A percentile compares a stretch with the other conserved stretches of the same genome.
phyloP scores from a whole-genome alignment of 208 protist genomes.

The Acanthamoeba royreba region DNA sequence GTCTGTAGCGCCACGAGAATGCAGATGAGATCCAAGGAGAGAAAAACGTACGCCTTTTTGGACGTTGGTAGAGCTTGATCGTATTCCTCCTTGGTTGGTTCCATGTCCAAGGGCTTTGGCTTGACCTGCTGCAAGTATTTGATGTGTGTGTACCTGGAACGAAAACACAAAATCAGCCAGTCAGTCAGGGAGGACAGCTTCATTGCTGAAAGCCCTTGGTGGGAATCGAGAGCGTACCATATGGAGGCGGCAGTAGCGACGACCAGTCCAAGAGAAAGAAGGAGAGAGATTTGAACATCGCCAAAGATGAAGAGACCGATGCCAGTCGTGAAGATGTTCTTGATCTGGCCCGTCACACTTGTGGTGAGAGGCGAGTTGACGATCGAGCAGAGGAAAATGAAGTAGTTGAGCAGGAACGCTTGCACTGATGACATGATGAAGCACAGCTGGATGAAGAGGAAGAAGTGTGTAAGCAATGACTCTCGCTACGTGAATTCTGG shows the following conservation, averaged over 20 bases:
- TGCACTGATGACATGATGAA: slow-evolving; percentile 69
- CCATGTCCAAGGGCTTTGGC: background rate
- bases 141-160: background rate
- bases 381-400: slow-evolving; percentile 81
- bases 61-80: background rate
- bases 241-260: slow-evolving; percentile 69
- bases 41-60: background rate
- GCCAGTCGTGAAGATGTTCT: slow-evolving; percentile 77
- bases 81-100: background rate
- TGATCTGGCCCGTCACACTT: slow-evolving; percentile 79
- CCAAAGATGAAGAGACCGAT: slow-evolving; percentile 75
- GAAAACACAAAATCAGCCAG: background rate
- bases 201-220: background rate
- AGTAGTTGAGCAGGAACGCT: slow-evolving; percentile 82
- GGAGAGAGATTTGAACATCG: slow-evolving; percentile 54
- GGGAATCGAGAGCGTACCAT: slow-evolving; percentile 51
- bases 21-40: background rate
- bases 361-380: slow-evolving; percentile 84
- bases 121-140: background rate
- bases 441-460: slow-evolving; percentile 54
- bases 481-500: background rate
- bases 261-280: slow-evolving; percentile 72
- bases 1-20: no score
- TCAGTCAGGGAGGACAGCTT: background rate
- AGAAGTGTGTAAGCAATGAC: slow-evolving; percentile 11